These are phyloP conservation scores for Fusarium vanettenii DNA, from an alignment of 2,329 filamentous ascomycete genomes.

Conservation along the genomic window DNA sequence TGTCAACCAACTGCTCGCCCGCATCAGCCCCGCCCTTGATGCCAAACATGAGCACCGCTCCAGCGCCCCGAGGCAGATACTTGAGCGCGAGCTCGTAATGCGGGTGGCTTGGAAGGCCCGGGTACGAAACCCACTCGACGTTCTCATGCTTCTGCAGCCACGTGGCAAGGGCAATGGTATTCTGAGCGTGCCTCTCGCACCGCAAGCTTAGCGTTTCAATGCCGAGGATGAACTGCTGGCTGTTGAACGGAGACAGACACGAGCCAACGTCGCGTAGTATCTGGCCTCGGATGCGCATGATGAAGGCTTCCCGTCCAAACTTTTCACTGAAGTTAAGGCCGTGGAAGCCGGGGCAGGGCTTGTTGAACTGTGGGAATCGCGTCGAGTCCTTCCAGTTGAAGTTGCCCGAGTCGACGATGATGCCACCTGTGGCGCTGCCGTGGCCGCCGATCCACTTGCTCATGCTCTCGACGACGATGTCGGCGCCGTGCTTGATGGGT, in stretches of 20 bases:
- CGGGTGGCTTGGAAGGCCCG: conserved; percentile 82
- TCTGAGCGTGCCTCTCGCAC: conserved; percentile 85
- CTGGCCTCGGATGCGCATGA: conserved; percentile 87
- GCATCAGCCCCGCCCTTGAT: conserved; percentile 85
- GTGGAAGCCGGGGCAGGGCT: conserved; percentile 89
- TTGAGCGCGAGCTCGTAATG: conserved; percentile 83
- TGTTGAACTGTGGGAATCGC: conserved; percentile 92
- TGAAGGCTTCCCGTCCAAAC: conserved; percentile 83
- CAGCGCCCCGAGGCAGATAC: conserved; percentile 85
- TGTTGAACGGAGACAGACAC: conserved; percentile 85
- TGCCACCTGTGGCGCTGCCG: conserved; percentile 87
- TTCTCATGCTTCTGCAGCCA: conserved; percentile 85
- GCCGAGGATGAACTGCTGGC: conserved; percentile 89
- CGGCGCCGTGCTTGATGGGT: conserved; percentile 88
- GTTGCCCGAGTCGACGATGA: conserved; percentile 87
- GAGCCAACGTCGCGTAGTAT: conserved; percentile 87
- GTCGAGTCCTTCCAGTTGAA: conserved; percentile 89
- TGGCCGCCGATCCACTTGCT: conserved; percentile 98
- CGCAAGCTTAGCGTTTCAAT: conserved; percentile 89
- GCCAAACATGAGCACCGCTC: conserved; percentile 90
- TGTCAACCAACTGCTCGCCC: conserved; percentile 88
- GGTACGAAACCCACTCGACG: conserved; percentile 93
- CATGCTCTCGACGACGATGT: conserved; percentile 91
- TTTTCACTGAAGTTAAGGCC: conserved; percentile 93
- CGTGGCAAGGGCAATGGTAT: conserved; percentile 80